phyloP scores from a whole-genome alignment of 2,329 filamentous ascomycete genomes.

The Parastagonospora nodorum region DNA sequence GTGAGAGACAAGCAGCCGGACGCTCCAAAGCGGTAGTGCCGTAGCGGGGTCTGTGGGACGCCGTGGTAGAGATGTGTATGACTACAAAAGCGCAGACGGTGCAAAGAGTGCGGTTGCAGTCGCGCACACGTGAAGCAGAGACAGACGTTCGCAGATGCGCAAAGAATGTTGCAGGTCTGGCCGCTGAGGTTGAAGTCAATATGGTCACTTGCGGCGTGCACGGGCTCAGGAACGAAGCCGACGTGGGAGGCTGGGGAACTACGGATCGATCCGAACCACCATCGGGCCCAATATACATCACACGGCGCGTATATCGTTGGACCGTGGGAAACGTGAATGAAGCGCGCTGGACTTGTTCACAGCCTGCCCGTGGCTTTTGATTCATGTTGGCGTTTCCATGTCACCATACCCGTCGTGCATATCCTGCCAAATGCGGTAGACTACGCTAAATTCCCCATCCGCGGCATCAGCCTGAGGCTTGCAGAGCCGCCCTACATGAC shows the following conservation, averaged over 20 bases:
- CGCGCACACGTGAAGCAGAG: conserved; percentile 7
- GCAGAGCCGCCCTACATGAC: conserved; percentile 67
- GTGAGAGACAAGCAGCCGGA: conserved; percentile 24
- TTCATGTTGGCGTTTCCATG: background rate
- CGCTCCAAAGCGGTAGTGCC: conserved; percentile 30
- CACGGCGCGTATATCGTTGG: too few species aligned
- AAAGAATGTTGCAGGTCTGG: conserved; percentile 9
- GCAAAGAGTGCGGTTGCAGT: conserved; percentile 1
- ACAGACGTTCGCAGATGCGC: conserved; percentile 6
- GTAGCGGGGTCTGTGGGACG: conserved; percentile 21
- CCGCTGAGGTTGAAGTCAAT: conserved; percentile 19
- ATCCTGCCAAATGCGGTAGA: conserved; percentile 19
- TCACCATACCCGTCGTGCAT: background rate
- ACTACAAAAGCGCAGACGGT: background rate
- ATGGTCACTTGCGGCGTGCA: conserved; percentile 17
- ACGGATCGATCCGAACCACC: background rate
- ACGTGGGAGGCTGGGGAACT: conserved; percentile 31
- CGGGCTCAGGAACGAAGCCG: conserved; percentile 23
- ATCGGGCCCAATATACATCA: too few species aligned
- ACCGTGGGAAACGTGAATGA: too few species aligned
- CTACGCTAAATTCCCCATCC: conserved; percentile 6
- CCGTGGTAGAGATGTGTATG: background rate
- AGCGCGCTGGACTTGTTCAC: too few species aligned
- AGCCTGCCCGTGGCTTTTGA: background rate
- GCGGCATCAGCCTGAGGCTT: background rate